A percentile compares a stretch with the other conserved stretches of the same genome.
These are phyloP conservation scores for Ustilago esculenta DNA, from an alignment of 1,284 basidiomycete genomes.

Conservation along the genomic window DNA sequence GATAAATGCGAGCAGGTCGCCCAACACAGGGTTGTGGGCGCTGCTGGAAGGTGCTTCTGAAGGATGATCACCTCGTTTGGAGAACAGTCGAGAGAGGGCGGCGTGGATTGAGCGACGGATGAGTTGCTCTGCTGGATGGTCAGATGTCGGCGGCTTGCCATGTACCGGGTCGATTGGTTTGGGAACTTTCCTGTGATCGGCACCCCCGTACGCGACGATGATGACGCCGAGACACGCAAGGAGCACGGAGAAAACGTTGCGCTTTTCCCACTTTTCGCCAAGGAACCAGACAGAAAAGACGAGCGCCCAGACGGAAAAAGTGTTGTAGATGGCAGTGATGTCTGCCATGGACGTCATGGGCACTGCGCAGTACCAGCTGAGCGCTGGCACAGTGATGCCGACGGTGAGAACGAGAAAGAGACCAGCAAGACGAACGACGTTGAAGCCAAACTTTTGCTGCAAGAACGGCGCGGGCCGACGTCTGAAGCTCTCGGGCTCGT, in stretches of 20 bases:
- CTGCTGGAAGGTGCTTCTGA: slow-evolving; percentile 16
- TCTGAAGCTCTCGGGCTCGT: slow-evolving; percentile 8
- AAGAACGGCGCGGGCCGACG: slow-evolving; percentile 14
- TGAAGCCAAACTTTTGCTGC: slow-evolving; percentile 40
- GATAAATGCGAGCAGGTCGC: slow-evolving; percentile 56
- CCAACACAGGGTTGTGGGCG: slow-evolving; percentile 52
- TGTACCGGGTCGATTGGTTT: slow-evolving; percentile 50
- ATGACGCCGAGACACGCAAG: slow-evolving; percentile 60
- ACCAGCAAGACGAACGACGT: slow-evolving; percentile 30
- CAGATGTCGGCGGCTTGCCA: slow-evolving; percentile 31
- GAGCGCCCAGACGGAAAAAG: slow-evolving; percentile 65
- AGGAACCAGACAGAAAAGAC: slow-evolving; percentile 65
- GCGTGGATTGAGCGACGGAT: slow-evolving; percentile 8
- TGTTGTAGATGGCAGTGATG: slow-evolving; percentile 66
- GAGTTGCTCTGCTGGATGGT: slow-evolving; percentile 14
- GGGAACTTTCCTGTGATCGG: slow-evolving; percentile 49
- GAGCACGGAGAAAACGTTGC: slow-evolving; percentile 60
- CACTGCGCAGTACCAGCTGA: slow-evolving; percentile 66
- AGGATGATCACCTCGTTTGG: neutral
- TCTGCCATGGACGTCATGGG: slow-evolving; percentile 66
- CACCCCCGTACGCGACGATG: slow-evolving; percentile 62
- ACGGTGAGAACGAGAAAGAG: slow-evolving; percentile 56
- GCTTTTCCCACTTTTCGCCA: slow-evolving; percentile 59
- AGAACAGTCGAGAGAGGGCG: neutral
- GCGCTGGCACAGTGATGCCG: slow-evolving; percentile 60